Base-by-base conservation (phyloP, 2,329 filamentous ascomycete species). In the Karstenula rhodostoma region DNA sequence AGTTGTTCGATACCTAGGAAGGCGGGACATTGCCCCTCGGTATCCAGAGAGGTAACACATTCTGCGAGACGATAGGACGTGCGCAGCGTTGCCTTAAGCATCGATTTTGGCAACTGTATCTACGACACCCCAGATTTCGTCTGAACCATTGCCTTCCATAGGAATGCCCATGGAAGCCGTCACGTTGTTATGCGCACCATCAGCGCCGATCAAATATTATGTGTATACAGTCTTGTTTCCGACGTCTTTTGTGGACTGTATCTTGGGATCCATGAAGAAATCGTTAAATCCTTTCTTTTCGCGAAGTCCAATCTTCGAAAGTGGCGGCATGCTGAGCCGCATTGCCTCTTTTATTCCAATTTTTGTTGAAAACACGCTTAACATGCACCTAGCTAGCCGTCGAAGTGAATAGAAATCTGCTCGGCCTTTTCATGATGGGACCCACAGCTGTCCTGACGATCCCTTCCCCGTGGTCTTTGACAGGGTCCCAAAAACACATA, bases 141-240 rank as follows among this genome's bases (percentile, higher is more conserved):
- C 82, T 42, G 72, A 81, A 62, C 77, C 82, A 63, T 85, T 84
- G n/a, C 84, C 86, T 0, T 86, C 62, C 85, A 88, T 87, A 25
- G 80, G 80, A 61, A 76, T 78, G 0, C 84, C 83, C 17, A 58
- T 44, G 7, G 81, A 1, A 81, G 83, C 63, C 15, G 37, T 32
- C 6, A 58, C 49, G 13, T 27, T 32, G 22, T n/a, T 51, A 40
- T 57, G 55, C 22, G 55, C 49, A 7, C 29, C 49, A n/a, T 51
- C 29, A 9, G 49, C 49, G 12, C 32, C 49, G 4, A 51, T 51
- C 6, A 51, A 8, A 37, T 51, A 22, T 37, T 51, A 37, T 9
- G 49, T 29, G 25, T 51, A 27, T 23, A 51, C 23, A 13, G 48
- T 51, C 40, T 43, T 43, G 8, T 9, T 43, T 8, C 19, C 40